phyloP scores from a whole-genome alignment of 179 eudicot species.

The Sideroxylon spinosum region DNA sequence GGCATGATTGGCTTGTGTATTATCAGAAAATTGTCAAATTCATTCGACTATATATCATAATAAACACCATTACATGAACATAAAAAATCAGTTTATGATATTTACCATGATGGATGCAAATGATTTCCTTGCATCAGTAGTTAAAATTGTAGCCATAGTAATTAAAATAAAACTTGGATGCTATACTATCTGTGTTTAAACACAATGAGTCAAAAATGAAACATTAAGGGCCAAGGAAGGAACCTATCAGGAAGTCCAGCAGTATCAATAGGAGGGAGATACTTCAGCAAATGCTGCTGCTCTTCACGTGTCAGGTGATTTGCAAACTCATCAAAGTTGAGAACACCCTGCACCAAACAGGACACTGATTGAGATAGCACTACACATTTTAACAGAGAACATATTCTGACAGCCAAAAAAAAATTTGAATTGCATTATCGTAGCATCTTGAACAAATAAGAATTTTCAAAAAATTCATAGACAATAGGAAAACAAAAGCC shows the following conservation, averaged over 20 bases:
- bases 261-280: slow-evolving; percentile 59
- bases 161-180: not conserved
- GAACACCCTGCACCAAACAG: slow-evolving; percentile 58
- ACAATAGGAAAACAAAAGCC: not conserved
- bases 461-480: not conserved
- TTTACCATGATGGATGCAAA: not conserved
- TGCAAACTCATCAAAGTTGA: slow-evolving; percentile 51
- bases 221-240: slow-evolving; percentile 18
- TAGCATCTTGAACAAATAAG: not conserved
- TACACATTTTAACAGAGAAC: not conserved
- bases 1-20: not conserved
- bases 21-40: not conserved
- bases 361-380: not conserved
- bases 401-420: not conserved
- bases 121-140: slow-evolving; percentile 10
- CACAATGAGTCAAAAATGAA: not conserved
- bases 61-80: not conserved
- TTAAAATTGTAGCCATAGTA: not conserved
- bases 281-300: slow-evolving; percentile 65
- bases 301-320: slow-evolving; percentile 58
- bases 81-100: not conserved
- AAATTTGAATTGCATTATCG: not conserved
- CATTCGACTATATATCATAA: not conserved
- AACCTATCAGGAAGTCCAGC: slow-evolving; percentile 61
- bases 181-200: not conserved